phyloP scores from a whole-genome alignment of 805 yeast species.

The Priceomyces castillae region DNA sequence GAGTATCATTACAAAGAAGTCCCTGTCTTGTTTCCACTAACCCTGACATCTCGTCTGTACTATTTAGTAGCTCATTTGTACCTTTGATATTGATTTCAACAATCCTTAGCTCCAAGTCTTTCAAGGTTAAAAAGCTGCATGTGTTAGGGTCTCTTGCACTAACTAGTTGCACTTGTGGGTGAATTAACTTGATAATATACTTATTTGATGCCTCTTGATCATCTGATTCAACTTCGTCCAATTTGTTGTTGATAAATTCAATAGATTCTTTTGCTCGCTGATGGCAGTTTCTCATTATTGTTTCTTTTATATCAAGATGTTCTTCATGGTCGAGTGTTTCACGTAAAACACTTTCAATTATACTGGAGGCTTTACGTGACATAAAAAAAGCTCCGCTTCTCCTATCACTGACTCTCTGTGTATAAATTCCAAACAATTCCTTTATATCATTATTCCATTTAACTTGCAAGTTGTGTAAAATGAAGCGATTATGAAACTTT shows the following conservation, averaged over 20 bases:
- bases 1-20: conserved; percentile 53
- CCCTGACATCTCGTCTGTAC: conserved; percentile 29
- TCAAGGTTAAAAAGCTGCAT: conserved; percentile 52
- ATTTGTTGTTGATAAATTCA: conserved; percentile 50
- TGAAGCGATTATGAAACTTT: conserved; percentile 64
- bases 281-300: conserved; percentile 14
- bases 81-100: conserved; percentile 44
- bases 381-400: conserved; percentile 43
- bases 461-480: conserved; percentile 67
- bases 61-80: conserved; percentile 34
- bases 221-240: conserved; percentile 37
- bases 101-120: conserved; percentile 57
- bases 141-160: conserved; percentile 46
- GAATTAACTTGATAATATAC: conserved; percentile 62
- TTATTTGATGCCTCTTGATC: conserved; percentile 50
- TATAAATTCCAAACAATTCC: conserved; percentile 59
- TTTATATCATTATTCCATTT: conserved; percentile 77
- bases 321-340: conserved; percentile 14
- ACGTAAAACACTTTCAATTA: conserved; percentile 42
- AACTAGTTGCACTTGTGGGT: conserved; percentile 78
- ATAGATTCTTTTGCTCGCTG: conserved; percentile 33
- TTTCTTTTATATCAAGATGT: conserved; percentile 18
- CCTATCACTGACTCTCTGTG: conserved; percentile 43
- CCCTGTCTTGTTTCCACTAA: conserved; percentile 58
- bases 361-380: conserved; percentile 48